Percentiles rank a stretch among this genome's conserved stretches.
Conservation (phyloP, 148 eudicot species). For the Chenopodium berlandieri region DNA sequence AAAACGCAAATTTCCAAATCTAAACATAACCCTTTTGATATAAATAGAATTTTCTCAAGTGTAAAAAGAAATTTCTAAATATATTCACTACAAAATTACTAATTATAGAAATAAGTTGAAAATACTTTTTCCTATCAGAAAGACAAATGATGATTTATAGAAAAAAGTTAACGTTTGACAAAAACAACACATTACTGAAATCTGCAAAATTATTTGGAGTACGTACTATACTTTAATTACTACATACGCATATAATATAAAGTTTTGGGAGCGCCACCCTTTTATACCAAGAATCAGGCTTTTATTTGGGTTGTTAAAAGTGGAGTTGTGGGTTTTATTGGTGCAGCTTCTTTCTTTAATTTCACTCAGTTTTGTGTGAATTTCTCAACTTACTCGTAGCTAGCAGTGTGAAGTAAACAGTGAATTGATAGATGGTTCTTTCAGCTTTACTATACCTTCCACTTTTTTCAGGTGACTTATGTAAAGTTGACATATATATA, state of each 20-base stretch:
- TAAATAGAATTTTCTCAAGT: constrained; percentile 17
- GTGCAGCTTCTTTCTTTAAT: constrained; percentile 13
- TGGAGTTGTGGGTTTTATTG: constrained; percentile 21
- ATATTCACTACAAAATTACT: background rate
- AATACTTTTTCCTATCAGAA: constrained; percentile 23
- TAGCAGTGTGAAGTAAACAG: constrained; percentile 42
- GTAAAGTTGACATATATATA: background rate
- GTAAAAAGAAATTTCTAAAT: constrained; percentile 14
- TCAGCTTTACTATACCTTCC: constrained; percentile 25
- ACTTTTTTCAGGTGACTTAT: constrained; percentile 7
- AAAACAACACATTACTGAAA: constrained; percentile 23
- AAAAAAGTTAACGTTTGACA: constrained; percentile 17
- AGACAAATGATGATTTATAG: constrained; percentile 13
- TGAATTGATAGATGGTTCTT: constrained; percentile 65
- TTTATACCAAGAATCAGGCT: constrained; percentile 3
- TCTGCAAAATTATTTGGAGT: background rate
- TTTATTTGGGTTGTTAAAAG: constrained; percentile 12
- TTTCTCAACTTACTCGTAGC: too few species aligned
- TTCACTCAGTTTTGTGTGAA: background rate
- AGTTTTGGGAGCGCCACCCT: background rate
- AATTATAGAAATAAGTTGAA: constrained; percentile 7
- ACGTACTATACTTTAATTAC: background rate
- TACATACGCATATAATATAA: background rate
- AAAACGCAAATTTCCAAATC: constrained; percentile 7
- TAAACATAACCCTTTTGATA: constrained; percentile 21